These are phyloP conservation scores for Leccinellum albellum DNA, from an alignment of 768 basidiomycete species.

Conservation along the genomic window DNA sequence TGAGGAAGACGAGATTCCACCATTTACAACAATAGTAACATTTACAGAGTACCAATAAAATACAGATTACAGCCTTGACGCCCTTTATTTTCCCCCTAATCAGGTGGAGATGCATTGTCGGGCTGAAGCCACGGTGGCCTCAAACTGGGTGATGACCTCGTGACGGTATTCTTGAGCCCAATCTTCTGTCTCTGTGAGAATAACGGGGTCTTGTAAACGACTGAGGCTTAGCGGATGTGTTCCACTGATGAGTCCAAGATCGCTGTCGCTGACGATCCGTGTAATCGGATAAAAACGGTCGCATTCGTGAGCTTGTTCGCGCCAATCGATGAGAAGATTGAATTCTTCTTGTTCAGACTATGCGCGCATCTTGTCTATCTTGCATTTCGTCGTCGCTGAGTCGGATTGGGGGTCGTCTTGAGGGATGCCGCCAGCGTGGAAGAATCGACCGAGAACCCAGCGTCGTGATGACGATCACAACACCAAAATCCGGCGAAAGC, in stretches of 20 bases:
- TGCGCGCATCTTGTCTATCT: not conserved
- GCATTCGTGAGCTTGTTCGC: not conserved
- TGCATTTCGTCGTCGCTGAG: not conserved
- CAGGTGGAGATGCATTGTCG: not conserved
- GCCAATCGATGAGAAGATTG: not conserved
- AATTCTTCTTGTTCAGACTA: not conserved
- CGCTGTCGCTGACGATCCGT: not conserved
- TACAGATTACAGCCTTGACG: not conserved
- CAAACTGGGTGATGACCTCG: not conserved
- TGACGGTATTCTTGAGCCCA: not conserved
- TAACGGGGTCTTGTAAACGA: not conserved
- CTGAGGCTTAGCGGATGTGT: not conserved
- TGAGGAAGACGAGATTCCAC: no score
- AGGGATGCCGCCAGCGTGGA: not conserved
- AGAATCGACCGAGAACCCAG: not conserved
- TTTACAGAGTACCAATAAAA: not conserved
- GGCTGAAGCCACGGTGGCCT: not conserved
- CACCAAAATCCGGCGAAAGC: not conserved
- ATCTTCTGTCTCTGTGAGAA: not conserved
- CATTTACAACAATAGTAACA: not conserved
- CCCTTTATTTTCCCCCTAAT: not conserved
- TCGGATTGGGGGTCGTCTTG: not conserved
- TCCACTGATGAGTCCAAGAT: not conserved
- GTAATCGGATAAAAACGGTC: not conserved
- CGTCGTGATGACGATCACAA: not conserved